Base-by-base conservation (phyloP, 371 early-diverging fungal species). In the Apophysomyces trapeziformis region DNA sequence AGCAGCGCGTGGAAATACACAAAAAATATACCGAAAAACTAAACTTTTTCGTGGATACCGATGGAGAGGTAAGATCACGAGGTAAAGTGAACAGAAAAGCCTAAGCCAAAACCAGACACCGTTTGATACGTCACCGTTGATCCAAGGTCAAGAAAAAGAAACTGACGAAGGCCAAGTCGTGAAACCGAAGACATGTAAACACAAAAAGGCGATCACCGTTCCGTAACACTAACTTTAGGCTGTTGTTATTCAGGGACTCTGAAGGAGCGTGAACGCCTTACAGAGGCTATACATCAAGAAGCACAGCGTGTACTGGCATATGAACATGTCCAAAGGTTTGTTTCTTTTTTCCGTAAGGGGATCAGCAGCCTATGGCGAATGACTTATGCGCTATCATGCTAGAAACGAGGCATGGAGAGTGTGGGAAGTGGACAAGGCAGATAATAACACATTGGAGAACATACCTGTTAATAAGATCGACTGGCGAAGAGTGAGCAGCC, bases 401-500 rank as follows among this genome's bases (percentile, higher is more conserved):
- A 76, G 79, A 13, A 58, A 66, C 21, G 75, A 79, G 41, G 66
- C 58, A 16, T 71, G 73, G 68, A 63, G 71, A 39, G 60, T 79
- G 26, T 76, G 74, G 74, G 76, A 82, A 7, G 76, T 90, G 9
- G 84, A 85, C 26, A 71, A 74, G 43, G 73, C 86, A 21, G 61
- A 77, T 0, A 78, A 83, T 4, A 47, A 62, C 1, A 74, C 80
- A 58, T 73, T 91, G 38, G 87, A 88, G 61, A 68, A 77, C 38
- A 87, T 87, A 26, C 66, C 76, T 54, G 85, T 91, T 8, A 75
- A 85, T 18, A 86, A 80, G 12, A 67, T 93, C n/a, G 82, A 89
- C 66, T 93, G 93, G 92, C 66, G 77, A 8, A 74, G 86, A 26
- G 87, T 93, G n/a, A 83, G 93, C 35, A 69, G 68, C 21, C 60